Percentiles rank a stretch among this genome's conserved stretches.
These are phyloP conservation scores for Berberis vulgaris DNA, from an alignment of 164 flowering plant species.

Conservation along the genomic window DNA sequence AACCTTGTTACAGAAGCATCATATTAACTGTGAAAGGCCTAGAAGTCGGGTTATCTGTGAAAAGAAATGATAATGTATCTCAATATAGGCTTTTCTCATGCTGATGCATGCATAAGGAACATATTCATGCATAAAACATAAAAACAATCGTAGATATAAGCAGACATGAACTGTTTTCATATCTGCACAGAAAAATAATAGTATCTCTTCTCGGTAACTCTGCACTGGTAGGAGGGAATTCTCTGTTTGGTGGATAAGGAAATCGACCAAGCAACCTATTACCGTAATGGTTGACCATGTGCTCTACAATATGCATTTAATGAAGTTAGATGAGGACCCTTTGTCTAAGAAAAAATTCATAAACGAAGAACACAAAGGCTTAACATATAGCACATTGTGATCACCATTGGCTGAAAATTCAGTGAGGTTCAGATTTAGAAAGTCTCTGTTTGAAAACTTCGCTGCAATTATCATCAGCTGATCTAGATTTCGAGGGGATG, in stretches of 20 bases:
- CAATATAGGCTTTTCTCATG: not conserved
- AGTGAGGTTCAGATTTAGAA: constrained; percentile 8
- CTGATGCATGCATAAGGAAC: not conserved
- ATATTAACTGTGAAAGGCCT: not conserved
- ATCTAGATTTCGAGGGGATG: constrained; percentile 4
- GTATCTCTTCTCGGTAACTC: constrained; percentile 13
- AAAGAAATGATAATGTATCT: not conserved
- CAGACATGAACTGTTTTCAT: not conserved
- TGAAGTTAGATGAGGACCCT: constrained; percentile 13
- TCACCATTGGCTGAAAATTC: constrained; percentile 11
- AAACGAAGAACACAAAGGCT: constrained; percentile 13
- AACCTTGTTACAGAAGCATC: constrained; percentile 4
- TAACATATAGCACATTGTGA: constrained; percentile 13
- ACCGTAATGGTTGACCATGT: constrained; percentile 12
- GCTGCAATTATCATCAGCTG: constrained; percentile 6
- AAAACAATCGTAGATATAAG: not conserved
- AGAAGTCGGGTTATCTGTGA: constrained; percentile 11
- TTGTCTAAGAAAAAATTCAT: constrained; percentile 5
- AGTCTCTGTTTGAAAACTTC: constrained; percentile 10
- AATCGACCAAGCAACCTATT: constrained; percentile 7
- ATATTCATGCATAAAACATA: not conserved
- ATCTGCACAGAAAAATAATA: not conserved
- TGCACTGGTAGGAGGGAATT: constrained; percentile 9
- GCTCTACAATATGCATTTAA: constrained; percentile 15
- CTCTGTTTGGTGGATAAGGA: constrained; percentile 11